Base-by-base conservation (phyloP, 2,329 filamentous ascomycete genomes). In the Calycina marina region DNA sequence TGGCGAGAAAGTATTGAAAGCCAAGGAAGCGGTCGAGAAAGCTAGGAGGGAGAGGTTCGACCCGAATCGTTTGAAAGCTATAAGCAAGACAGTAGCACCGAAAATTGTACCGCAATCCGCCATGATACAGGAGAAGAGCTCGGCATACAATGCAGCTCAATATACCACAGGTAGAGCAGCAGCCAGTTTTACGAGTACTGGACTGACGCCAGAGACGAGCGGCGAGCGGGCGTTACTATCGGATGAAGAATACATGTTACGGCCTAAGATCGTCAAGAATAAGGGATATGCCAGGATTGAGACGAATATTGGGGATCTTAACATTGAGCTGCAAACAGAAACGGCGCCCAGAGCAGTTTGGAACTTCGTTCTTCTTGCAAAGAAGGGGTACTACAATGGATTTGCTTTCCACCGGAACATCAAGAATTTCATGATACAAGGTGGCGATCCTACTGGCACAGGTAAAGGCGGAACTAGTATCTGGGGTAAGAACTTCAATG, bases 161-260 rank as follows among this genome's bases (percentile, higher is more conserved):
- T 83, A 94, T 55, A 96, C 90, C 0, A 94, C 83, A 0, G 90
- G 90, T 33, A 74, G 73, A 47, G 85, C 90, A 3, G 90, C 90
- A 1, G 88, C 88, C 5, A 93, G 84, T 40, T 93, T 96, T 56
- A 98, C 90, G 5, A 92, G 82, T 45, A 98, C 90, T 0, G 88
- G 90, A 4, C 59, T 98, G 31, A 94, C 88, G 0, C 86, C 86
- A 0, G 81, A 92, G 51, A 98, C 90, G 0, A 86, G 81, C 34
- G 79, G 73, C 44, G 84, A 92, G 49, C 70, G 86, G 33, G 88
- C 90, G 4, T 62, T 92, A 28, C 67, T 98, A 28, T 83, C 79
- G 1, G 85, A 94, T 41, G 90, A 98, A 58, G 86, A 96, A 52
- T 98, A 88, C 57, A 92, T 98, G 81, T 68, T 98, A 33, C 84